Percentiles rank a stretch among this genome's conserved stretches.
phyloP scores from a whole-genome alignment of 2,329 filamentous ascomycete species.

The Emergomyces orientalis region DNA sequence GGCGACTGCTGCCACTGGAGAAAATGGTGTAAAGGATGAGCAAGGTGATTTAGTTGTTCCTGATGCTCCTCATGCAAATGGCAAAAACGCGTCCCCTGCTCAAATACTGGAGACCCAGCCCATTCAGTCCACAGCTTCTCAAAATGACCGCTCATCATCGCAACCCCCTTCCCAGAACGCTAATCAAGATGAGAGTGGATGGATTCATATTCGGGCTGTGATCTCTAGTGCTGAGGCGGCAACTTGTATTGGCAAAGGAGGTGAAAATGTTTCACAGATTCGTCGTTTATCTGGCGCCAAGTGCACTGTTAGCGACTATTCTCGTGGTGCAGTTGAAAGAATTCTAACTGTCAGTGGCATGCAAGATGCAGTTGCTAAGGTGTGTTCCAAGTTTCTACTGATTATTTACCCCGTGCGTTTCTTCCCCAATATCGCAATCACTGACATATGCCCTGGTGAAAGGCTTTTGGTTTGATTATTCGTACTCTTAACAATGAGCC shows the following conservation, averaged over 20 bases:
- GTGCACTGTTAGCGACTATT: constrained; percentile 97
- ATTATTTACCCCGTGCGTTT: background rate
- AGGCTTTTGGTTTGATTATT: constrained; percentile 97
- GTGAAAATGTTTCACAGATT: constrained; percentile 97
- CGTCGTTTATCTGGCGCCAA: constrained; percentile 90
- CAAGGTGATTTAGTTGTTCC: constrained; percentile 62
- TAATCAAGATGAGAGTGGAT: constrained; percentile 80
- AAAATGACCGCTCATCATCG: constrained; percentile 42
- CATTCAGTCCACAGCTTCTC: constrained; percentile 48
- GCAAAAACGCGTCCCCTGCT: constrained; percentile 37
- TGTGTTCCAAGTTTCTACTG: constrained; percentile 36
- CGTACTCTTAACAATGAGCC: constrained; percentile 97
- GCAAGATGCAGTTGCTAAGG: constrained; percentile 94
- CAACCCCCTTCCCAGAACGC: constrained; percentile 33
- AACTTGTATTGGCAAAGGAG: constrained; percentile 95
- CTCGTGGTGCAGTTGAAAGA: constrained; percentile 91
- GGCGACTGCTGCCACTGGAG: constrained; percentile 23
- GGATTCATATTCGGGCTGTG: constrained; percentile 94
- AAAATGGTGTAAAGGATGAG: constrained; percentile 45
- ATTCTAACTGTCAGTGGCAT: constrained; percentile 95
- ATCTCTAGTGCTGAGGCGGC: constrained; percentile 97
- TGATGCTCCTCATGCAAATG: constrained; percentile 50
- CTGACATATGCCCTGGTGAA: constrained; percentile 17
- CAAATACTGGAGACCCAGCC: constrained; percentile 46
- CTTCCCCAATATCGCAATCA: constrained; percentile 11